These are phyloP conservation scores for Melanogaster broomeanus DNA, from an alignment of 768 basidiomycete genomes.

Conservation along the genomic window DNA sequence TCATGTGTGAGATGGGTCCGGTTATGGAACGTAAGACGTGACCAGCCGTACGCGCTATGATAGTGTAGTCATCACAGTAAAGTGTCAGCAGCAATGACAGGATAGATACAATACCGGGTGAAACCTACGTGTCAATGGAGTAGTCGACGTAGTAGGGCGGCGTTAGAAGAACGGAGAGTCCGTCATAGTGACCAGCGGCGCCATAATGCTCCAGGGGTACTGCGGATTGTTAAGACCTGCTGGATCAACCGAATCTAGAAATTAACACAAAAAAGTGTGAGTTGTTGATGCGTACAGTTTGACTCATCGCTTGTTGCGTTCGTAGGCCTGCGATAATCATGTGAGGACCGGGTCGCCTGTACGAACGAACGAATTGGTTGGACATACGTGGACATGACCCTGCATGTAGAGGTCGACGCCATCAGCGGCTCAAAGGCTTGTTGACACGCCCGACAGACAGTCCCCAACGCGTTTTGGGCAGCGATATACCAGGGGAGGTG, in stretches of 20 bases:
- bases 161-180: conserved; percentile 14
- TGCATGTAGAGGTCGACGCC: conserved; percentile 29
- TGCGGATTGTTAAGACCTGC: conserved; percentile 23
- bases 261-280: neutral
- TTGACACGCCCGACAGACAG: conserved; percentile 19
- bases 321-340: conserved; percentile 15
- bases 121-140: conserved; percentile 14
- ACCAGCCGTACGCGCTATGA: conserved; percentile 27
- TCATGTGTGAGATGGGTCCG: conserved; percentile 31
- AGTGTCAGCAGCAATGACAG: neutral
- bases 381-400: conserved; percentile 25
- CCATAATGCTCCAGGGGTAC: conserved; percentile 30
- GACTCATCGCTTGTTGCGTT: conserved; percentile 28
- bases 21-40: conserved; percentile 30
- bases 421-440: conserved; percentile 30
- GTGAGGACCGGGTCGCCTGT: neutral
- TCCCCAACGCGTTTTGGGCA: conserved; percentile 3
- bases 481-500: conserved; percentile 27
- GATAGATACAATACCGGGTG: neutral
- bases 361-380: neutral
- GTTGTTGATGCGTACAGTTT: conserved; percentile 16
- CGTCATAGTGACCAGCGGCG: conserved; percentile 28
- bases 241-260: conserved; percentile 18
- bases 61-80: neutral
- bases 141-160: conserved; percentile 7